Conservation (phyloP, 2,329 filamentous ascomycete genomes). For the Xylaria sp. region DNA sequence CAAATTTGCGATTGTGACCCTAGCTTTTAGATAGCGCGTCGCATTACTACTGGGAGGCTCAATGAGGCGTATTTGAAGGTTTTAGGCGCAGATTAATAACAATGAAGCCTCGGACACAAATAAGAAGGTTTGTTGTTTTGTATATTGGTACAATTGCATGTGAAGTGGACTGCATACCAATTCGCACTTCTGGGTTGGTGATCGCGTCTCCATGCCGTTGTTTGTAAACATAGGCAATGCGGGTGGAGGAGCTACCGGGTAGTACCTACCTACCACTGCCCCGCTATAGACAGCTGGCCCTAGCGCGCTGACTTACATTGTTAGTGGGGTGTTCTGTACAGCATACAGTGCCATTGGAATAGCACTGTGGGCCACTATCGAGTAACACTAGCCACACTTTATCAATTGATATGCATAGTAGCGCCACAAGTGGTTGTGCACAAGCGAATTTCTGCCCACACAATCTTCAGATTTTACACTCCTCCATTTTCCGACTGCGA, state of each 20-base stretch:
- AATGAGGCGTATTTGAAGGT: conserved; percentile 3
- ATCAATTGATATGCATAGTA: not conserved
- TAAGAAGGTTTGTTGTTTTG: not conserved
- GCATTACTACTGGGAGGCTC: conserved; percentile 28
- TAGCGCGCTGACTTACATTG: not conserved
- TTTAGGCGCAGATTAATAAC: not conserved
- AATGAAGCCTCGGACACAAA: conserved; percentile 2
- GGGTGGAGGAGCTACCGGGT: conserved; percentile 30
- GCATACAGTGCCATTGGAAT: not conserved
- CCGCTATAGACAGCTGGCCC: not conserved
- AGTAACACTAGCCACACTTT: conserved; percentile 24
- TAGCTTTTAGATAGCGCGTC: conserved; percentile 30
- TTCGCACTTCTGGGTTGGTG: conserved; percentile 18
- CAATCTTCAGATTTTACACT: conserved; percentile 41
- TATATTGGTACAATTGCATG: conserved; percentile 7
- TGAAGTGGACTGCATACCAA: conserved; percentile 17
- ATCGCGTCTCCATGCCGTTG: conserved; percentile 37
- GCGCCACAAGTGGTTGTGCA: conserved; percentile 38
- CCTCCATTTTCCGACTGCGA: conserved; percentile 41
- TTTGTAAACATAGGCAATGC: conserved; percentile 39
- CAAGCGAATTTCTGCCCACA: conserved; percentile 45
- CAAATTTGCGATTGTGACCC: conserved; percentile 11
- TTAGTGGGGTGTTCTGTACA: not conserved
- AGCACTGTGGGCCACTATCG: not conserved
- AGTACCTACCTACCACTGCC: not conserved